Conservation (phyloP, 108 stramenopile genomes). For the Cyclotella sp. region DNA sequence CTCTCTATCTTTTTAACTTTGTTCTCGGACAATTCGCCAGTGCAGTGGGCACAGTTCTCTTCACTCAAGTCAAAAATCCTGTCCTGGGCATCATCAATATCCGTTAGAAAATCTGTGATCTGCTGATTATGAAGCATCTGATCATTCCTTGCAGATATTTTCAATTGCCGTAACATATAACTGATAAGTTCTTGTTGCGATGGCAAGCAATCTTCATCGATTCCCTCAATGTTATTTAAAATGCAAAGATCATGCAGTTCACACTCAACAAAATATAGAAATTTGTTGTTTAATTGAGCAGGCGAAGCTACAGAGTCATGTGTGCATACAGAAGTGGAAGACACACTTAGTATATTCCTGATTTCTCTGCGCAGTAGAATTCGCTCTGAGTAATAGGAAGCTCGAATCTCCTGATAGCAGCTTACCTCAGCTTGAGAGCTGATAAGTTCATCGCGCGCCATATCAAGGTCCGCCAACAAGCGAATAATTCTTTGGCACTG, state of each 20-base stretch:
- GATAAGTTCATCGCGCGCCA: constrained; percentile 15
- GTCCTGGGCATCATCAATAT: constrained; percentile 26
- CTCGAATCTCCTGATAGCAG: constrained; percentile 16
- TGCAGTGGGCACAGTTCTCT: no score
- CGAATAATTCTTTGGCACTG: background rate
- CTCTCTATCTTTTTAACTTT: background rate
- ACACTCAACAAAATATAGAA: constrained; percentile 1
- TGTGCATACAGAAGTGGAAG: background rate
- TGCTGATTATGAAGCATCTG: background rate
- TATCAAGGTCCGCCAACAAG: constrained; percentile 12
- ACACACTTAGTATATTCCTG: background rate
- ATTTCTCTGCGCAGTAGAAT: constrained; percentile 1
- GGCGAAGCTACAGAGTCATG: background rate
- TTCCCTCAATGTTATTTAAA: background rate
- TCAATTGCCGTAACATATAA: background rate
- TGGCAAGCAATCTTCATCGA: background rate
- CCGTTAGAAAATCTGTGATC: constrained; percentile 14
- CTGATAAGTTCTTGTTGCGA: constrained; percentile 2
- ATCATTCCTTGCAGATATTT: constrained; percentile 1
- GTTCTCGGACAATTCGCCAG: background rate
- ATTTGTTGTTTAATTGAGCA: background rate
- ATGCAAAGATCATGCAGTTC: constrained; percentile 15
- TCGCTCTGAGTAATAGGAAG: background rate
- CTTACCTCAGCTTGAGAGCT: constrained; percentile 18
- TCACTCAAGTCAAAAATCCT: constrained; percentile 11